phyloP scores from a whole-genome alignment of 2,329 filamentous ascomycete species.

The Rutstroemia sp. region DNA sequence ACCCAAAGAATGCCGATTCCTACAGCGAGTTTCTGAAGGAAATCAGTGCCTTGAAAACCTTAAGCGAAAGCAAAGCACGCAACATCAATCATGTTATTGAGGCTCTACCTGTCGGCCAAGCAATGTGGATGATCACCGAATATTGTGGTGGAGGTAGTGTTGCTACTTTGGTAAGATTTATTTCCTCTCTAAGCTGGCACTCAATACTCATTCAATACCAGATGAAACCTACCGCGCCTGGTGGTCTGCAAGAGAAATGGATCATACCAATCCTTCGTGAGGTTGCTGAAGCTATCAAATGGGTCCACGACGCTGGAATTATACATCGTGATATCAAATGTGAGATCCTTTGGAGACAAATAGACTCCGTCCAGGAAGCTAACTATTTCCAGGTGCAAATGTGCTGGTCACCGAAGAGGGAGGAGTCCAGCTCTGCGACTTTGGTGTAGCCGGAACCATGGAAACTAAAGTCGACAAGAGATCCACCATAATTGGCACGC shows the following conservation, averaged over 20 bases:
- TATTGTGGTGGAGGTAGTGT: conserved; percentile 82
- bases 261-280: conserved; percentile 61
- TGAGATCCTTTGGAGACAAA: conserved; percentile 13
- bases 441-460: conserved; percentile 73
- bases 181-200: background rate
- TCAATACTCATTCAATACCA: conserved; percentile 21
- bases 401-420: conserved; percentile 73
- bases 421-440: conserved; percentile 74
- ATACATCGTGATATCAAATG: conserved; percentile 68
- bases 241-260: conserved; percentile 62
- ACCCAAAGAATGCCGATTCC: conserved; percentile 57
- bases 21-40: conserved; percentile 65
- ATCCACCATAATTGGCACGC: conserved; percentile 74
- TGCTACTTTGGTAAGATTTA: conserved; percentile 50
- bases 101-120: conserved; percentile 66
- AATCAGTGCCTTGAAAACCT: conserved; percentile 60
- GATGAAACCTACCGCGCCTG: conserved; percentile 59
- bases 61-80: conserved; percentile 65
- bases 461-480: conserved; percentile 70
- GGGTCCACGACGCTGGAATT: conserved; percentile 61
- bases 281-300: conserved; percentile 57
- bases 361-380: background rate
- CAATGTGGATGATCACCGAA: conserved; percentile 84
- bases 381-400: conserved; percentile 46
- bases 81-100: conserved; percentile 81